These are phyloP conservation scores for Lentinula aciculospora DNA, from an alignment of 768 basidiomycete species.

Conservation along the genomic window DNA sequence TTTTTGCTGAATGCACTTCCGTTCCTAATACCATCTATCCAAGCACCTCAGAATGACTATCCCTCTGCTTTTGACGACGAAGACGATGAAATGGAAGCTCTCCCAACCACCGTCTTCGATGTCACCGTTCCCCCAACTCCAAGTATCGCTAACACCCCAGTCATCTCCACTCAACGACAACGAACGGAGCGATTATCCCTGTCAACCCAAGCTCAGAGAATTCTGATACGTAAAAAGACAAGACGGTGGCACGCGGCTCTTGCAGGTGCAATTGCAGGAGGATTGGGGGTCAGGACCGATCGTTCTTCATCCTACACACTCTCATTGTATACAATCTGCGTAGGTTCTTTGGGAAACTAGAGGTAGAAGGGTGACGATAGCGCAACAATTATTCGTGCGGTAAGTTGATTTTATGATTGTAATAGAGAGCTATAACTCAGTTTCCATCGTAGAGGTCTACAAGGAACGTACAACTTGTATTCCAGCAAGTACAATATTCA, in stretches of 20 bases:
- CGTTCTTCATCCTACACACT: not conserved
- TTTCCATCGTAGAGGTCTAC: constrained; percentile 60
- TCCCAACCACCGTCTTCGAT: constrained; percentile 1
- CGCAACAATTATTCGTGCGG: constrained; percentile 90
- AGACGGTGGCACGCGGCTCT: constrained; percentile 74
- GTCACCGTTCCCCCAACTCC: constrained; percentile 5
- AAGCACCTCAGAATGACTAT: constrained; percentile 18
- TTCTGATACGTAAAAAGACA: constrained; percentile 61
- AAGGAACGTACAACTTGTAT: constrained; percentile 82
- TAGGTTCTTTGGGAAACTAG: constrained; percentile 67
- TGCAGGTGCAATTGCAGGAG: constrained; percentile 74
- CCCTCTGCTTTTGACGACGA: constrained; percentile 21
- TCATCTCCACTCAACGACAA: not conserved
- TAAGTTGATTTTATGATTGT: constrained; percentile 23
- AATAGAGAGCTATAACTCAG: not conserved
- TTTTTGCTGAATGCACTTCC: constrained; percentile 74
- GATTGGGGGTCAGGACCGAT: constrained; percentile 34
- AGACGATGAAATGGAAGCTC: constrained; percentile 19
- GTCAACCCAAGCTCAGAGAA: constrained; percentile 56
- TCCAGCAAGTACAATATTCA: constrained; percentile 59
- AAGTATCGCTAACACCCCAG: constrained; percentile 6
- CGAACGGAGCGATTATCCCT: constrained; percentile 53
- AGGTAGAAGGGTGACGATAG: constrained; percentile 58
- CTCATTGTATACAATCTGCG: not conserved
- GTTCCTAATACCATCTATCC: constrained; percentile 52